Percentiles rank a stretch among this genome's conserved stretches.
Conservation (phyloP, 768 basidiomycete genomes). For the Mycena venus region DNA sequence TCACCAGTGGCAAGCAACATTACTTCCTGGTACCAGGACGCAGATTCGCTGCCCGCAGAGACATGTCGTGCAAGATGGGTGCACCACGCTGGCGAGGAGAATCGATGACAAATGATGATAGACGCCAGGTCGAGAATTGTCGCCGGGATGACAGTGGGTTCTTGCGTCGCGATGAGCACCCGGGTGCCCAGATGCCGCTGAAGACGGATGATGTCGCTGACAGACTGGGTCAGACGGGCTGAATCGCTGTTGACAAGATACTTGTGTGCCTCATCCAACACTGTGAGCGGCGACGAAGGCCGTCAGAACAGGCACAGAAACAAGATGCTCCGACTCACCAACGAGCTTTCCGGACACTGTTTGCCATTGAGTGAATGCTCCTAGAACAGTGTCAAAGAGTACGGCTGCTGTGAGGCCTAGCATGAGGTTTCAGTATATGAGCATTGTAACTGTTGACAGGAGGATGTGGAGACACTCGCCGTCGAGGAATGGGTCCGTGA, state of each 20-base stretch:
- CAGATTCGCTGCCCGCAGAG: not conserved
- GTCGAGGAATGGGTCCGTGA: slow-evolving; percentile 69
- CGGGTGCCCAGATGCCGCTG: not conserved
- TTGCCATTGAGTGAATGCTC: slow-evolving; percentile 30
- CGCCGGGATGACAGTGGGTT: not conserved
- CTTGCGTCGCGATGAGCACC: not conserved
- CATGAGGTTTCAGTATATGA: not conserved
- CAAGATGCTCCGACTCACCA: not conserved
- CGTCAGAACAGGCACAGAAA: not conserved
- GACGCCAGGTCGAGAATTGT: not conserved
- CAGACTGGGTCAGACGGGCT: not conserved
- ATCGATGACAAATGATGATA: not conserved
- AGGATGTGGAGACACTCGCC: slow-evolving; percentile 39
- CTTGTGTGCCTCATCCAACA: not conserved
- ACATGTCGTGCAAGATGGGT: not conserved
- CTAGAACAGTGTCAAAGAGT: slow-evolving; percentile 62
- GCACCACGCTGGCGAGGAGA: not conserved
- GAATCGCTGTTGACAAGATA: not conserved
- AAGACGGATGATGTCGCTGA: not conserved
- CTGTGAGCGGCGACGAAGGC: not conserved
- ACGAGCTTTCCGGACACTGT: slow-evolving; percentile 23
- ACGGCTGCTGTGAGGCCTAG: slow-evolving; percentile 26
- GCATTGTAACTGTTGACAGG: not conserved
- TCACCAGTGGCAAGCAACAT: not conserved
- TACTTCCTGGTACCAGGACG: not conserved